Base-by-base conservation (phyloP, 2,329 filamentous ascomycete species). In the Monilinia vaccinii-corymbosi region DNA sequence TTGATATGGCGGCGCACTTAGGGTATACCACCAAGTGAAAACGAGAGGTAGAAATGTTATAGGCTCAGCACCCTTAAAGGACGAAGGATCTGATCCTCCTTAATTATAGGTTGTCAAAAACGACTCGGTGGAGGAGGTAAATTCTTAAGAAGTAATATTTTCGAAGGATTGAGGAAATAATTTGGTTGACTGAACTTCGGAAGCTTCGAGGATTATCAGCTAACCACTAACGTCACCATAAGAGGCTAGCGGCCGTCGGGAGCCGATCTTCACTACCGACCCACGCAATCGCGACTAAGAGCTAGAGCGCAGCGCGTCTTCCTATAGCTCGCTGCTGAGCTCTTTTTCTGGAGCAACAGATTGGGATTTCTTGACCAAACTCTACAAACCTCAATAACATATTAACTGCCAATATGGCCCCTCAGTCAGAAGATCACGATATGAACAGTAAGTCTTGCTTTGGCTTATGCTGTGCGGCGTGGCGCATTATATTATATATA, bases 401-500 rank as follows among this genome's bases (percentile, higher is more conserved):
- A 40, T 40, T 8, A 34, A 53, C 28, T 23, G 60, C 50, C 61
- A 67, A 44, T 42, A 81, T 81, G 79, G 76, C 77, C 42, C 77
- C 77, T 49, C 75, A 75, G 46, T 75, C 66, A 61, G 63, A 64
- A 61, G 70, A 77, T 52, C 73, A 78, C 60, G 79, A 81, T 61
- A 75, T 78, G 63, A 80, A 81, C 56, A 73, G 79, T 81, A 67
- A 53, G 57, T 59, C 38, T 25, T 34, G 34, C 25, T 45, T 42
- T 31, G 28, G 14, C 34, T 14, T 14, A 14, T 36, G 50, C 52
- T 32, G 38, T 42, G 45, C 40, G 31, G 32, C 18, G 32, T 28
- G 34, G 31, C 21, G 23, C 6, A 38, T 42, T 21, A 32, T n/a
- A n/a, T n/a, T n/a, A n/a, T n/a, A n/a, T 60, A 40, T 18, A 36